Conservation (phyloP, 2,329 filamentous ascomycete species). For the Pezicula radicicola region DNA sequence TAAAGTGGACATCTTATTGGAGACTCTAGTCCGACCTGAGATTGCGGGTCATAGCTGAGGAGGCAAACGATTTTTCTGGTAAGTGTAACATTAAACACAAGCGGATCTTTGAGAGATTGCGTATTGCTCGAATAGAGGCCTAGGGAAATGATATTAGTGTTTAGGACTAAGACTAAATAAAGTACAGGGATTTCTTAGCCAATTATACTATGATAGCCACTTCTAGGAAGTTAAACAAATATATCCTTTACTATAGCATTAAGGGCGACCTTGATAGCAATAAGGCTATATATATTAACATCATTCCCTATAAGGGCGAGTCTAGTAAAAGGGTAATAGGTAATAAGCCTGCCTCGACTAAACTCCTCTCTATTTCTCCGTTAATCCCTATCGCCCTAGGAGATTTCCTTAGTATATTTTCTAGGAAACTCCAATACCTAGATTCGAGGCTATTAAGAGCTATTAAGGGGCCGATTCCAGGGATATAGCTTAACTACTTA, state of each 20-base stretch:
- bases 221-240: conserved; percentile 4
- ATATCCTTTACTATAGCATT: conserved; percentile 6
- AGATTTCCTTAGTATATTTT: conserved; percentile 13
- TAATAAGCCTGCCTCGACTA: not conserved
- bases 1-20: conserved; percentile 15
- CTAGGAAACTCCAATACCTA: conserved; percentile 6
- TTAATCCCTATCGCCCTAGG: conserved; percentile 7
- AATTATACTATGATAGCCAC: conserved; percentile 2
- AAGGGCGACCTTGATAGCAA: not conserved
- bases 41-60: conserved; percentile 2
- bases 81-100: conserved; percentile 5
- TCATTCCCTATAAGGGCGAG: not conserved
- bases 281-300: too few species aligned
- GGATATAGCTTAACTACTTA: conserved; percentile 14
- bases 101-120: conserved; percentile 6
- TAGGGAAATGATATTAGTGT: conserved; percentile 3
- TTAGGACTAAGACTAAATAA: not conserved
- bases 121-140: not conserved
- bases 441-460: conserved; percentile 8
- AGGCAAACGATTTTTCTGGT: conserved; percentile 3
- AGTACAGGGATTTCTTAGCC: conserved; percentile 1
- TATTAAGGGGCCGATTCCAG: conserved; percentile 9
- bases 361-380: not conserved
- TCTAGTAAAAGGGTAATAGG: not conserved
- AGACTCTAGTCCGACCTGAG: conserved; percentile 13